Base-by-base conservation (phyloP, 2,329 filamentous ascomycete genomes). In the Alternaria gaisen region DNA sequence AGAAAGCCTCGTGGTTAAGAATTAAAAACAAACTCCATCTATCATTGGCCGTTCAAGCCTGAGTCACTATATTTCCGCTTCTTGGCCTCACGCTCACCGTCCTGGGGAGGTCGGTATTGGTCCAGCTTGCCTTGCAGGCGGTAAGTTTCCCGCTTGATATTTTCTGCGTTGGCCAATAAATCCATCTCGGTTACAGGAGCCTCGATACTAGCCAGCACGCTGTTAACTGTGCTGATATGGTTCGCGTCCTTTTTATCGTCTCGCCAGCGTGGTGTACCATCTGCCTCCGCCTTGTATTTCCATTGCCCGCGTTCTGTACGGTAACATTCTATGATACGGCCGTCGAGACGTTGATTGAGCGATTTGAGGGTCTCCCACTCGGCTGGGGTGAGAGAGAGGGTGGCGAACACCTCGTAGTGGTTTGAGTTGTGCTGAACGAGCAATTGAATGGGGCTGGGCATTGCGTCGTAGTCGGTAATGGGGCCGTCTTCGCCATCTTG, bases 241-340 rank as follows among this genome's bases (percentile, higher is more conserved):
- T 99, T 99, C 0, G 92, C 93, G 68, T 97, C 91, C 28, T 84
- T 83, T 81, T 99, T 99, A 79, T 99, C 95, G 72, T 98, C 94
- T 53, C 95, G 87, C 79, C 97, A 94, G 30, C 94, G 89, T 69
- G 95, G 90, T 20, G 77, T 78, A 12, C 80, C 80, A 53, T 82
- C 80, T 30, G 73, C 71, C 59, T 84, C 82, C 14, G 77, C 72
- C 69, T 84, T 85, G 77, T 92, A 92, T 59, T 93, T 88, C 95
- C 95, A 99, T 22, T 89, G 83, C 18, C 87, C 87, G 58, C 89
- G 79, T 2, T 87, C 83, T 73, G 97, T 93, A 79, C 93, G 88
- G 73, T 88, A 93, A 76, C 93, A 97, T 80, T 99, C 95, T 56
- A 98, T 90, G 61, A 99, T 91, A 53, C 91, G 86, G 64, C 94